These are phyloP conservation scores for Colletotrichum musicola DNA, from an alignment of 2,329 filamentous ascomycete species.

Conservation along the genomic window DNA sequence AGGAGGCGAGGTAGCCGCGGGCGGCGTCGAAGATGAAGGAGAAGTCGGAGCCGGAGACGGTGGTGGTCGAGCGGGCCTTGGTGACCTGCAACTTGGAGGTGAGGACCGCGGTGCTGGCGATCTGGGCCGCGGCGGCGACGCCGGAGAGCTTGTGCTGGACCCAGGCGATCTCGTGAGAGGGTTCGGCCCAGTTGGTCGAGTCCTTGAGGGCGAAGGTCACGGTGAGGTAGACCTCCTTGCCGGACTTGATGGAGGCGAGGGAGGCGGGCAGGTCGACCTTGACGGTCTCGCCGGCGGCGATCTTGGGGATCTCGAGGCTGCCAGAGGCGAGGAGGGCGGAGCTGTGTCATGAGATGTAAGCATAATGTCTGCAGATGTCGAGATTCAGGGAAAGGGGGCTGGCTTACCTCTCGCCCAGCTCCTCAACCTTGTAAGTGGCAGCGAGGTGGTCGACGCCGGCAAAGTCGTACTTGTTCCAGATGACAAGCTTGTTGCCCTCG, in stretches of 20 bases:
- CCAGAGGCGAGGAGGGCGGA: constrained; percentile 49
- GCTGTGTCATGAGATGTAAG: constrained; percentile 39
- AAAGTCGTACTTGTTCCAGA: constrained; percentile 63
- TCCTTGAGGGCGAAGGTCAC: constrained; percentile 58
- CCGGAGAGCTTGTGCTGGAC: constrained; percentile 59
- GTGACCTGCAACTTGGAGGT: constrained; percentile 43
- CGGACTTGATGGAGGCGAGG: constrained; percentile 44
- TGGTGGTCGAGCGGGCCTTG: constrained; percentile 43
- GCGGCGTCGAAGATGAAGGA: constrained; percentile 59
- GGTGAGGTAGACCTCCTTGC: constrained; percentile 59
- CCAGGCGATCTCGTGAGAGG: constrained; percentile 68
- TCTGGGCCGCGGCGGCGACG: constrained; percentile 36
- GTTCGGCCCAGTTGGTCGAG: constrained; percentile 62
- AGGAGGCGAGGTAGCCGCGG: constrained; percentile 56
- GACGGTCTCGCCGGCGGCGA: constrained; percentile 53
- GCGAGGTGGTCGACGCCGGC: constrained; percentile 56
- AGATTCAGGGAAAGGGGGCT: background rate
- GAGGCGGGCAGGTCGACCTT: constrained; percentile 50
- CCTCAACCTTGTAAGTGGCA: constrained; percentile 59
- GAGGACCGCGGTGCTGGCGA: constrained; percentile 24
- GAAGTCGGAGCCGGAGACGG: constrained; percentile 50
- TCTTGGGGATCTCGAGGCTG: constrained; percentile 54
- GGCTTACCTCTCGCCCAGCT: constrained; percentile 55
- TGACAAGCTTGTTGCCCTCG: constrained; percentile 50
- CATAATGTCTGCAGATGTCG: background rate